Evolutionary conservation across 1,284 basidiomycete genomes (phyloP).

Genomic region (Tilletia caries): DNA sequence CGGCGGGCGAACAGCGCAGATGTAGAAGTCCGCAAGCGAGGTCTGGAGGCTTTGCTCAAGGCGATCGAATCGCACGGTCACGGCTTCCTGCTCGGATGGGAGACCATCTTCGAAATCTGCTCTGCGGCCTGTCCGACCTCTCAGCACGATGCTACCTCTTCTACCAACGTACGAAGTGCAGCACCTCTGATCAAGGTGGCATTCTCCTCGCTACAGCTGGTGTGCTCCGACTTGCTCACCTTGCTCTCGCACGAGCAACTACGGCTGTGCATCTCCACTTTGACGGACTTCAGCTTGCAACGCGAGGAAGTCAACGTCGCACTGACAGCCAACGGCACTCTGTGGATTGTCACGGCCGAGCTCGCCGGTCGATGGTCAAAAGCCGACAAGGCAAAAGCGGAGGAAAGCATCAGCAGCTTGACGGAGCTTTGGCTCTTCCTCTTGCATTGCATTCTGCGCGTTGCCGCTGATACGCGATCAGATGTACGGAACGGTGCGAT

Average conservation of each 20-base stretch:
- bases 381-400: constrained; percentile 18
- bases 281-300: constrained; percentile 86
- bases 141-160: neutral
- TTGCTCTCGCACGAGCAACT: constrained; percentile 75
- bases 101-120: constrained; percentile 77
- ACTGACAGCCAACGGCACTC: constrained; percentile 61
- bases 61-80: constrained; percentile 83
- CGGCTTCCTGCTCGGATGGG: constrained; percentile 85
- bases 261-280: constrained; percentile 77
- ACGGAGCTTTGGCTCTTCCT: constrained; percentile 74
- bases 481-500: constrained; percentile 91
- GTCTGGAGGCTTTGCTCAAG: constrained; percentile 79
- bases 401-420: constrained; percentile 13
- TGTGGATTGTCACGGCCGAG: constrained; percentile 51
- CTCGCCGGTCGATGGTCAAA: constrained; percentile 30
- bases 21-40: constrained; percentile 76
- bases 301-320: constrained; percentile 88
- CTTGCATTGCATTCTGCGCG: constrained; percentile 73
- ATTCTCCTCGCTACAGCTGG: constrained; percentile 86
- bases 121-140: constrained; percentile 29
- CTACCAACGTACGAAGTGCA: neutral
- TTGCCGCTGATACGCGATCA: constrained; percentile 75
- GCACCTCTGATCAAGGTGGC: constrained; percentile 69
- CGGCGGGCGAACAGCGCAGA: constrained; percentile 47
- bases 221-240: constrained; percentile 82